Conservation (phyloP, 129 eudicot genomes). For the Silybum marianum region DNA sequence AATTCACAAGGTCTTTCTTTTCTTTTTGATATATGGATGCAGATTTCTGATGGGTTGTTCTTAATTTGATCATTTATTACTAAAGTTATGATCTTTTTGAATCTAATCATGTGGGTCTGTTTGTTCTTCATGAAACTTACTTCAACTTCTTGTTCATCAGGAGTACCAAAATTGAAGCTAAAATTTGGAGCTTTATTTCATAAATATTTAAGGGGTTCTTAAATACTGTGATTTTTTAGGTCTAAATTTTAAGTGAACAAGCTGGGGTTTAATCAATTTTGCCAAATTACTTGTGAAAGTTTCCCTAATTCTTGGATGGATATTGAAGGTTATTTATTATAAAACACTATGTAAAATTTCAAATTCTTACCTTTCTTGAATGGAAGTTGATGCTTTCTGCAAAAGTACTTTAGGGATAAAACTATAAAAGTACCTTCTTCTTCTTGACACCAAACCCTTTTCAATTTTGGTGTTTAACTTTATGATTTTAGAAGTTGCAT, state of each 20-base stretch:
- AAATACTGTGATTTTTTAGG: not conserved
- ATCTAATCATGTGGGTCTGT: slow-evolving; percentile 15
- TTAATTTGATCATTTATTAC: slow-evolving; percentile 21
- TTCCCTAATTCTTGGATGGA: slow-evolving; percentile 32
- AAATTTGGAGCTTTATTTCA: not conserved
- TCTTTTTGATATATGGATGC: slow-evolving; percentile 5
- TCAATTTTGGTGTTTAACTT: not conserved
- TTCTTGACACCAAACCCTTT: not conserved
- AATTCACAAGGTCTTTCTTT: slow-evolving; percentile 27
- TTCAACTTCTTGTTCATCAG: not conserved
- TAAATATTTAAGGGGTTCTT: not conserved
- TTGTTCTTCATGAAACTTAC: slow-evolving; percentile 7
- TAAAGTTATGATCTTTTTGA: slow-evolving; percentile 28
- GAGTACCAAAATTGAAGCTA: slow-evolving; percentile 19
- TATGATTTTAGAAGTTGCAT: not conserved
- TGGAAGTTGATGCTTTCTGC: not conserved
- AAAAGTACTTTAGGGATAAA: not conserved
- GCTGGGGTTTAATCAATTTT: not conserved
- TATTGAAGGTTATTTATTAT: slow-evolving; percentile 24
- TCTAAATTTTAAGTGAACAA: not conserved
- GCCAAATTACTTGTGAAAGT: not conserved
- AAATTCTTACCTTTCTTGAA: not conserved
- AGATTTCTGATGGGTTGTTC: slow-evolving; percentile 16
- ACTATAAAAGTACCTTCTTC: not conserved
- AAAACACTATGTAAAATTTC: slow-evolving; percentile 6